These are phyloP conservation scores for Neurospora sp. DNA, from an alignment of 495 filamentous ascomycete genomes.

Conservation along the genomic window DNA sequence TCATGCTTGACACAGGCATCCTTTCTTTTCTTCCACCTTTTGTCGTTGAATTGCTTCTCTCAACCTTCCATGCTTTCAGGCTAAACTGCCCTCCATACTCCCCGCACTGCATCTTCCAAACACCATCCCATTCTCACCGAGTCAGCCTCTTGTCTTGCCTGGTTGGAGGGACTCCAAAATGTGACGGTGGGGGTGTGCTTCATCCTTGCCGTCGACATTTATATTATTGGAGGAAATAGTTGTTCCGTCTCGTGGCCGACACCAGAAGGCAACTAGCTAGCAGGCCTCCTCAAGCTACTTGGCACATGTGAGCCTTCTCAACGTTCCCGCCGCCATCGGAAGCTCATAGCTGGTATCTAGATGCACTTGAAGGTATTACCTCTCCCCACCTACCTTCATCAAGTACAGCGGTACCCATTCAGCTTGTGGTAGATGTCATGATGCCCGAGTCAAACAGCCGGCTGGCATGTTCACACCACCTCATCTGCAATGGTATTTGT, in stretches of 20 bases:
- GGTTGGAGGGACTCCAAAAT: neutral
- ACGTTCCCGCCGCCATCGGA: neutral
- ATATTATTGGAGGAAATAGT: slow-evolving; percentile 20
- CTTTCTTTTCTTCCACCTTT: neutral
- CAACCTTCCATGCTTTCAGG: neutral
- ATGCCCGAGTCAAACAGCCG: neutral
- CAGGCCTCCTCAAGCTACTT: neutral
- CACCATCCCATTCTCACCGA: neutral
- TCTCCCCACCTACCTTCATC: neutral
- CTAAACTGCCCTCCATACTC: neutral
- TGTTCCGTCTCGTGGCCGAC: slow-evolving; percentile 14
- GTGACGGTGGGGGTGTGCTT: neutral
- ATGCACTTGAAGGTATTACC: neutral
- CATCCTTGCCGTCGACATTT: neutral
- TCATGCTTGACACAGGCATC: neutral
- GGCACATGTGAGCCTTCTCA: neutral
- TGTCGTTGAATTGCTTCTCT: neutral
- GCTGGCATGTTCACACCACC: neutral
- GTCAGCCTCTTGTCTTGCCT: neutral
- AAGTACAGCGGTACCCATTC: neutral
- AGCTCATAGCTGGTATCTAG: neutral
- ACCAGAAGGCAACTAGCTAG: neutral
- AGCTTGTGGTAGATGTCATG: neutral
- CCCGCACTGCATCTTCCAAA: neutral
- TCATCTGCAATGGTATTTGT: neutral